Conservation (phyloP, 179 eudicot species). For the Drosera spatulata region DNA sequence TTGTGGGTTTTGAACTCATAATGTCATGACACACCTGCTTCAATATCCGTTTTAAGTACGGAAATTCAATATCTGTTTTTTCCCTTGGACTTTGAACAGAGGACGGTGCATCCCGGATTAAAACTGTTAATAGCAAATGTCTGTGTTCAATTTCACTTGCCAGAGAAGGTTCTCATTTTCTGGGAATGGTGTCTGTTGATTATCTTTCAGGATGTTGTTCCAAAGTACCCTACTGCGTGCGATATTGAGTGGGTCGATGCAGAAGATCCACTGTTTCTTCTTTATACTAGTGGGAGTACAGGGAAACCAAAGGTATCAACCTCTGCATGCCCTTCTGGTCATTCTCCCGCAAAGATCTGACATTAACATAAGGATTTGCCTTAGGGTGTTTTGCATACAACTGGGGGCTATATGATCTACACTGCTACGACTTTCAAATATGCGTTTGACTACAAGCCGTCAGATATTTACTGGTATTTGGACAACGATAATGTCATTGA, state of each 20-base stretch:
- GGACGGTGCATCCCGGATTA: too few relatives aligned
- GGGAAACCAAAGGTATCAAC: conserved; percentile 88
- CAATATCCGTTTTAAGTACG: too few relatives aligned
- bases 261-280: conserved; percentile 90
- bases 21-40: too few relatives aligned
- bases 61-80: too few relatives aligned
- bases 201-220: conserved; percentile 63
- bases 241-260: conserved; percentile 94
- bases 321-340: conserved; percentile 1
- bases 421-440: conserved; percentile 93
- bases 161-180: too few relatives aligned
- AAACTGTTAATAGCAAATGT: too few relatives aligned
- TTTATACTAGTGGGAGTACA: conserved; percentile 96
- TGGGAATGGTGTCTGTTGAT: neutral
- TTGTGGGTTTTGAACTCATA: too few relatives aligned
- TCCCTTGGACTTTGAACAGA: too few relatives aligned
- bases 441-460: conserved; percentile 92
- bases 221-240: conserved; percentile 65
- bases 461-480: conserved; percentile 82
- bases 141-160: too few relatives aligned
- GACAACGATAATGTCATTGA: neutral
- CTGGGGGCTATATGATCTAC: conserved; percentile 98
- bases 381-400: conserved; percentile 94
- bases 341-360: conserved; percentile 4
- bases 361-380: conserved; percentile 1